Evolutionary conservation across 352 stramenopile species (phyloP).

Genomic region (Pythium pectinolyticum): DNA sequence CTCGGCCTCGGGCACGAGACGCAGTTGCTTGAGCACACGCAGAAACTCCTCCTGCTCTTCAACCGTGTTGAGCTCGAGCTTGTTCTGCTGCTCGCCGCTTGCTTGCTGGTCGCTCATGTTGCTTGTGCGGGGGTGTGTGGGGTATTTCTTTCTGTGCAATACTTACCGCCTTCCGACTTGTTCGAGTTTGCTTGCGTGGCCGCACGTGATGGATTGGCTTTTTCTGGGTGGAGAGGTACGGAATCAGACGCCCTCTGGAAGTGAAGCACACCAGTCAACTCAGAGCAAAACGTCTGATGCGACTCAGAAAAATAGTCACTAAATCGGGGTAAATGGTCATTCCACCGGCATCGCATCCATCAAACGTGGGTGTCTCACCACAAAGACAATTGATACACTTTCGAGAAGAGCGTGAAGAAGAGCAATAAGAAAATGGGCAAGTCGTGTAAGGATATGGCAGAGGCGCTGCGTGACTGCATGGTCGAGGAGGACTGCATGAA

Average conservation of each 20-base stretch:
- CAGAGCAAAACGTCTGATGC: not conserved
- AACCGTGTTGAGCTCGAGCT: constrained; percentile 41
- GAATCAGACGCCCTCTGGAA: not conserved
- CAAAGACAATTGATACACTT: not conserved
- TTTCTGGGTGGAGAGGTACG: not conserved
- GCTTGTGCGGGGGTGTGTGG: constrained; percentile 10
- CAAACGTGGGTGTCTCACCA: too few species aligned
- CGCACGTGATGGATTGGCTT: not conserved
- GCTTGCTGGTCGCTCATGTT: constrained; percentile 8
- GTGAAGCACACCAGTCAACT: not conserved
- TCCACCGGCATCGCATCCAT: too few species aligned
- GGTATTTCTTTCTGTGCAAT: not conserved
- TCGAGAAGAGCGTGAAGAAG: not conserved
- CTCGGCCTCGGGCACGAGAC: constrained; percentile 38
- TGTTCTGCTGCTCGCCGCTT: constrained; percentile 15
- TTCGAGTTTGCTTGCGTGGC: not conserved
- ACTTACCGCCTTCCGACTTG: too few species aligned
- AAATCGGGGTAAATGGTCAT: too few species aligned
- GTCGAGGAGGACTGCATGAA: constrained; percentile 74
- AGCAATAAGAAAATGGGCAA: constrained; percentile 59
- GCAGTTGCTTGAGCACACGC: constrained; percentile 63
- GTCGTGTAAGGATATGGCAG: constrained; percentile 80
- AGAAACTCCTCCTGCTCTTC: constrained; percentile 77
- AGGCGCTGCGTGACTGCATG: constrained; percentile 82
- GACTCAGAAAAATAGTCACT: not conserved